These are phyloP conservation scores for Yamadazyma kitorensis DNA, from an alignment of 805 yeast genomes.

Conservation along the genomic window DNA sequence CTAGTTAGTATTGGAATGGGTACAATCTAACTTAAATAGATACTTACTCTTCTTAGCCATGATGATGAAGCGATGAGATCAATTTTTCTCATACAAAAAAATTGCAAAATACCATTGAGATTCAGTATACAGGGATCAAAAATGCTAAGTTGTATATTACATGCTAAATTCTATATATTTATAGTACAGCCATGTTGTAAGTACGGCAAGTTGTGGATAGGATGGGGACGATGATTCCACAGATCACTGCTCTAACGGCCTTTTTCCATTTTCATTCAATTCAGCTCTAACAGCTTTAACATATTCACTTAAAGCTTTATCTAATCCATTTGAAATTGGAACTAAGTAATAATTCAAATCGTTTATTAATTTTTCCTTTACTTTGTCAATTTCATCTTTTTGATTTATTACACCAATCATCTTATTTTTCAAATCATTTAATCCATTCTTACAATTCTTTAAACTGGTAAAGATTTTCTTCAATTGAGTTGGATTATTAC, in stretches of 20 bases:
- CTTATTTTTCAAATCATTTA: constrained; percentile 26
- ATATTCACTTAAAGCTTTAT: constrained; percentile 35
- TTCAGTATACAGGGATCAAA: too few relatives aligned
- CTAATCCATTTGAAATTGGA: constrained; percentile 30
- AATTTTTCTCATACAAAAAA: too few relatives aligned
- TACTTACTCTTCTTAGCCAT: constrained; percentile 43
- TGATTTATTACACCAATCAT: constrained; percentile 22
- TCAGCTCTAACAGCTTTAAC: constrained; percentile 24
- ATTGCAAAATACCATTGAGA: too few relatives aligned
- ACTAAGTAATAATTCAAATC: constrained; percentile 32
- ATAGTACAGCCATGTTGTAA: too few relatives aligned
- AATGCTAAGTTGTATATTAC: too few relatives aligned
- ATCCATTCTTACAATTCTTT: constrained; percentile 30
- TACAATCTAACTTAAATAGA: neutral
- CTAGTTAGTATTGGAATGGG: constrained; percentile 4
- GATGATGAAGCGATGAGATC: constrained; percentile 11
- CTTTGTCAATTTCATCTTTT: too few relatives aligned
- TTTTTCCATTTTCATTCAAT: constrained; percentile 34
- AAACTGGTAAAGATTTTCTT: constrained; percentile 36
- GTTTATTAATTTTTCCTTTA: constrained; percentile 29
- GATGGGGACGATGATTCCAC: too few relatives aligned
- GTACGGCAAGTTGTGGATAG: too few relatives aligned
- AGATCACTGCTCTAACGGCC: constrained; percentile 17
- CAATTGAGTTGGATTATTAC: constrained; percentile 35
- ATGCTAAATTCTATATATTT: too few relatives aligned